phyloP scores from a whole-genome alignment of 108 stramenopile genomes.

The Skeletonema menzelii region DNA sequence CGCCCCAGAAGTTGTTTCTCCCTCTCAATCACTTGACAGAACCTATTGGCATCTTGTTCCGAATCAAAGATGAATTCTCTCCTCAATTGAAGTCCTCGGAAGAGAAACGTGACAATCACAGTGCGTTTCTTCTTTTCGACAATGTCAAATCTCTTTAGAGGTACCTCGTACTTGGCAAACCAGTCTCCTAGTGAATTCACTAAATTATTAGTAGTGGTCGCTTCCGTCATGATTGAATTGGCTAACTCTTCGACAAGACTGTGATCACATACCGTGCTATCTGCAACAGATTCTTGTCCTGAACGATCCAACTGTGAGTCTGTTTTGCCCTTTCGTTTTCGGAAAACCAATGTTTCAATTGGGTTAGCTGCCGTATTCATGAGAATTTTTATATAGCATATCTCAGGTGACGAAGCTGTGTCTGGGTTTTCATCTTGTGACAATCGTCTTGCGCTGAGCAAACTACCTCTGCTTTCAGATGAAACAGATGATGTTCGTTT shows the following conservation, averaged over 20 bases:
- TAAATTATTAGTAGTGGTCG: too few species aligned
- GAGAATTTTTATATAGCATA: neutral
- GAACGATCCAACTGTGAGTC: neutral
- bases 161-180: conserved; percentile 63
- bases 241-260: conserved; percentile 13
- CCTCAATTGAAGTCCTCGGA: conserved; percentile 30
- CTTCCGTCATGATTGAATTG: conserved; percentile 11
- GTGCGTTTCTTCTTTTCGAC: conserved; percentile 28
- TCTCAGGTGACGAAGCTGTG: neutral
- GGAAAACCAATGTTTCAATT: neutral
- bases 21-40: conserved; percentile 42
- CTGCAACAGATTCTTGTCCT: neutral
- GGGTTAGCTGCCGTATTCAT: neutral
- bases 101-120: conserved; percentile 32
- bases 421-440: neutral
- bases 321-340: neutral
- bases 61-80: conserved; percentile 70
- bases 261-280: conserved; percentile 6
- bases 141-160: conserved; percentile 42
- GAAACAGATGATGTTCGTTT: neutral
- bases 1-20: conserved; percentile 47
- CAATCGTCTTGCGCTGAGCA: conserved; percentile 3
- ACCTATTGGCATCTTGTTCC: conserved; percentile 46
- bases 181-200: conserved; percentile 37
- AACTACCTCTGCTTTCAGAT: neutral